Percentiles rank a stretch among this genome's conserved stretches.
Conservation (phyloP, 768 basidiomycete species). For the Melanogaster broomeanus region DNA sequence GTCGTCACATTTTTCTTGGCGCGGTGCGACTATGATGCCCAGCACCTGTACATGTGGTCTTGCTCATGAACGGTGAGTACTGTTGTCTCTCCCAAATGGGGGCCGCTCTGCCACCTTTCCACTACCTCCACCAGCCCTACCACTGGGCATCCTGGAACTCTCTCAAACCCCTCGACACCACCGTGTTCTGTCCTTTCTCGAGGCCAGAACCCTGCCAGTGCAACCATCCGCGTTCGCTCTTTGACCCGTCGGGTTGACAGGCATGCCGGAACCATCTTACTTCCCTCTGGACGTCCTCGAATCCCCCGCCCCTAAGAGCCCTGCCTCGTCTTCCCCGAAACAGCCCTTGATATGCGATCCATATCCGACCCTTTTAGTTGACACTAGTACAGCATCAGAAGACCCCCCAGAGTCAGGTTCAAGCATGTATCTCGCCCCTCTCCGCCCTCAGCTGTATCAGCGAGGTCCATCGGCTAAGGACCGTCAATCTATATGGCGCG, state of each 20-base stretch:
- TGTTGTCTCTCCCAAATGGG: too few species aligned
- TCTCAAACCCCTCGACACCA: too few species aligned
- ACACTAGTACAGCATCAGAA: not conserved
- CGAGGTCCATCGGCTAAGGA: not conserved
- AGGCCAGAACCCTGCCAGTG: too few species aligned
- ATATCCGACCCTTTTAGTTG: not conserved
- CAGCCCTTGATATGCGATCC: not conserved
- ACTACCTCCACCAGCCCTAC: too few species aligned
- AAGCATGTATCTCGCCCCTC: slow-evolving; percentile 6
- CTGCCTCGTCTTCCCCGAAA: not conserved
- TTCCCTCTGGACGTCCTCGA: slow-evolving; percentile 16
- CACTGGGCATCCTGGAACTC: too few species aligned
- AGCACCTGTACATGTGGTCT: too few species aligned
- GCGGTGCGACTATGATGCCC: too few species aligned
- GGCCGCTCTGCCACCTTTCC: too few species aligned
- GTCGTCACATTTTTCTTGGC: too few species aligned
- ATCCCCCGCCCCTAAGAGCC: not conserved
- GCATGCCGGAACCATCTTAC: slow-evolving; percentile 22
- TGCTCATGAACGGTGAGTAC: too few species aligned
- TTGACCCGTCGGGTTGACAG: not conserved
- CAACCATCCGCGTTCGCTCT: slow-evolving; percentile 12
- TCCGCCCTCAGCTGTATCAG: not conserved
- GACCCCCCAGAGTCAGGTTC: not conserved
- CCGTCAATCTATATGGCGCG: slow-evolving; percentile 7
- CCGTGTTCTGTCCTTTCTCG: not conserved